A percentile compares a stretch with the other conserved stretches of the same genome.
phyloP scores from a whole-genome alignment of 768 basidiomycete genomes.

The Psilocybe tampanensis region DNA sequence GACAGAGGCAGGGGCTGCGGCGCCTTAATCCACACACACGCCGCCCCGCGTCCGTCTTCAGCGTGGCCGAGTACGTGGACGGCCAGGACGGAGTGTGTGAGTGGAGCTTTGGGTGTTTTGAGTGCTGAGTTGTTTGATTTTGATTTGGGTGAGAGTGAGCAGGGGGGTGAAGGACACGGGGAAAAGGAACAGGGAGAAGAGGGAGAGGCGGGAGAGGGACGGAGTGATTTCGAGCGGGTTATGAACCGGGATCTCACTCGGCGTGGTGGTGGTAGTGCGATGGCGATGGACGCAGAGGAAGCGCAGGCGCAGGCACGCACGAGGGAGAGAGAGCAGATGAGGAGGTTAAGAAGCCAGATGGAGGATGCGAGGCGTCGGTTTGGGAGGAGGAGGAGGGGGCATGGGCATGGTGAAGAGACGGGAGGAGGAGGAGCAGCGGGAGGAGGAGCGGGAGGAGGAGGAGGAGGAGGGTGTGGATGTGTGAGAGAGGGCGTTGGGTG shows the following conservation, averaged over 20 bases:
- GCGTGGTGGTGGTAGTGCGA: too few relatives aligned
- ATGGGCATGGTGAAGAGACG: too few relatives aligned
- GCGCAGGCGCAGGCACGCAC: too few relatives aligned
- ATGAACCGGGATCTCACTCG: too few relatives aligned
- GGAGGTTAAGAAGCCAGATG: too few relatives aligned
- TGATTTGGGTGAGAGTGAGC: neutral
- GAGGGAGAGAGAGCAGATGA: too few relatives aligned
- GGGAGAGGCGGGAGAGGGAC: too few relatives aligned
- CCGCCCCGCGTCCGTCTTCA: neutral
- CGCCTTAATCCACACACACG: neutral
- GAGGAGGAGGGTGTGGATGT: neutral
- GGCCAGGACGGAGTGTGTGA: neutral
- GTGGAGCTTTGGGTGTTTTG: neutral
- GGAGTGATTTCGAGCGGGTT: too few relatives aligned
- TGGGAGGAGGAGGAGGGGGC: too few relatives aligned
- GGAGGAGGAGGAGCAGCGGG: neutral
- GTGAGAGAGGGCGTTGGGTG: neutral
- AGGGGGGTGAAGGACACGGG: neutral
- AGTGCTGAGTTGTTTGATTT: neutral
- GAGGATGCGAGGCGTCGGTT: too few relatives aligned
- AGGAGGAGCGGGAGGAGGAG: neutral
- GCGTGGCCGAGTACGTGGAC: neutral
- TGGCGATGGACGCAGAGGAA: too few relatives aligned
- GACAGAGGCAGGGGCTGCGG: neutral
- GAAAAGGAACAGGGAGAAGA: too few relatives aligned